Conservation (phyloP, 371 early-diverging fungal species). For the Dichotomocladium elegans region DNA sequence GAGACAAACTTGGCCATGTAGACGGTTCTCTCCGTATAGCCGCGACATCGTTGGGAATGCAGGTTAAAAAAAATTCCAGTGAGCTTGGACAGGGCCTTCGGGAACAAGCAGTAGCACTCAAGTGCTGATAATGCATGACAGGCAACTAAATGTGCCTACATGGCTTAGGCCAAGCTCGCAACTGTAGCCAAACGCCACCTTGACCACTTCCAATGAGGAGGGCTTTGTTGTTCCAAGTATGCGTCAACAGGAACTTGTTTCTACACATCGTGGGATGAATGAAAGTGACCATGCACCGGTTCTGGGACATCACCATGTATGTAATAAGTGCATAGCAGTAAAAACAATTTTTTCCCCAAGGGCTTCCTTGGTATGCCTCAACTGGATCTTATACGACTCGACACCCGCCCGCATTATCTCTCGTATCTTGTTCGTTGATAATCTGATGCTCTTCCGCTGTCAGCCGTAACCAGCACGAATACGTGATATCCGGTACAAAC, state of each 20-base stretch:
- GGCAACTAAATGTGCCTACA: neutral
- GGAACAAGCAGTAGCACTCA: constrained; percentile 5
- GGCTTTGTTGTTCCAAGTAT: neutral
- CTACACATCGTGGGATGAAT: too few relatives aligned
- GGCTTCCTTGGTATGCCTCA: constrained; percentile 26
- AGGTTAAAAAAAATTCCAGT: neutral
- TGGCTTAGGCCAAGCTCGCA: neutral
- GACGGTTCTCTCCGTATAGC: constrained; percentile 5
- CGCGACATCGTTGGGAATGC: neutral
- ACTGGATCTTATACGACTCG: constrained; percentile 11
- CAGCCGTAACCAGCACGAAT: constrained; percentile 18
- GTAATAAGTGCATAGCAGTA: constrained; percentile 23
- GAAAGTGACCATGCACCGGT: constrained; percentile 25
- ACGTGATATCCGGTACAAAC: constrained; percentile 31
- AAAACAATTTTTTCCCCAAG: constrained; percentile 17
- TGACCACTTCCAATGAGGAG: neutral
- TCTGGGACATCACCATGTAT: constrained; percentile 20
- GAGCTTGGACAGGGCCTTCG: neutral
- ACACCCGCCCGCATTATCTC: constrained; percentile 22
- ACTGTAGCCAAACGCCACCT: neutral
- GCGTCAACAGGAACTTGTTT: neutral
- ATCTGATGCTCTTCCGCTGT: constrained; percentile 26
- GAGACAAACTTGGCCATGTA: neutral
- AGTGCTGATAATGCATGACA: constrained; percentile 6
- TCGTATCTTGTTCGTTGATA: constrained; percentile 24